A percentile compares a stretch with the other conserved stretches of the same genome.
Conservation (phyloP, 2,329 filamentous ascomycete species). For the Phaeosphaeria sp. region DNA sequence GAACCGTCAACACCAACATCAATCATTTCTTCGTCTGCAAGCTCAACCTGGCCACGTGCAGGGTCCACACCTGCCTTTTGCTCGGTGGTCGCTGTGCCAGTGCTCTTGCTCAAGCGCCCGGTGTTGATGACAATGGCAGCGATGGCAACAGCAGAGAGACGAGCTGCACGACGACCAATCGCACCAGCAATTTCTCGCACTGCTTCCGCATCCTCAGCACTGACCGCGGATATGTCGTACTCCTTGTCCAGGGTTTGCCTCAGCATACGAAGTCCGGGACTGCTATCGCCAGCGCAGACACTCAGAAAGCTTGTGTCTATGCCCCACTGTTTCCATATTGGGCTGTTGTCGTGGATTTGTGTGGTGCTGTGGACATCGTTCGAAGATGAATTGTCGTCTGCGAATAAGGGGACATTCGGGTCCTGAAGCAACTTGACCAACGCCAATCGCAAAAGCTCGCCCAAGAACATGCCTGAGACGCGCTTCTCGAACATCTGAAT, state of each 20-base stretch:
- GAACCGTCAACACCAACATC: conserved; percentile 96
- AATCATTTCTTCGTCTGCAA: conserved; percentile 69
- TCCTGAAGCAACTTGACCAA: conserved; percentile 76
- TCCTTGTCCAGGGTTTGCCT: conserved; percentile 79
- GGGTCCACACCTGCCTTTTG: conserved; percentile 43
- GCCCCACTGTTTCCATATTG: conserved; percentile 80
- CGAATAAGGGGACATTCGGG: conserved; percentile 73
- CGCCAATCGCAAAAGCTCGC: conserved; percentile 85
- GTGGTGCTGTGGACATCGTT: conserved; percentile 75
- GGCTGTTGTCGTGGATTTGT: conserved; percentile 60
- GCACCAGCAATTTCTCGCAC: conserved; percentile 84
- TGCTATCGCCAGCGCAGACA: conserved; percentile 81
- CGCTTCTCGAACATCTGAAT: conserved; percentile 99
- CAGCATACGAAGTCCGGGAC: conserved; percentile 72
- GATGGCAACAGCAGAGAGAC: conserved; percentile 86
- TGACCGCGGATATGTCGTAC: conserved; percentile 77
- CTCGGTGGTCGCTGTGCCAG: conserved; percentile 45
- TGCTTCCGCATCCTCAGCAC: conserved; percentile 82
- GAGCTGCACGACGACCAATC: conserved; percentile 85
- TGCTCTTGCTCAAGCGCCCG: conserved; percentile 64
- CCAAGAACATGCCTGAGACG: conserved; percentile 96
- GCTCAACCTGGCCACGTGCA: conserved; percentile 40
- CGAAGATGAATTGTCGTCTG: conserved; percentile 72
- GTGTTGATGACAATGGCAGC: conserved; percentile 84
- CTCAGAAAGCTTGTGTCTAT: conserved; percentile 91